These are phyloP conservation scores for Colletotrichum kahawae DNA, from an alignment of 2,329 filamentous ascomycete genomes.

Conservation along the genomic window DNA sequence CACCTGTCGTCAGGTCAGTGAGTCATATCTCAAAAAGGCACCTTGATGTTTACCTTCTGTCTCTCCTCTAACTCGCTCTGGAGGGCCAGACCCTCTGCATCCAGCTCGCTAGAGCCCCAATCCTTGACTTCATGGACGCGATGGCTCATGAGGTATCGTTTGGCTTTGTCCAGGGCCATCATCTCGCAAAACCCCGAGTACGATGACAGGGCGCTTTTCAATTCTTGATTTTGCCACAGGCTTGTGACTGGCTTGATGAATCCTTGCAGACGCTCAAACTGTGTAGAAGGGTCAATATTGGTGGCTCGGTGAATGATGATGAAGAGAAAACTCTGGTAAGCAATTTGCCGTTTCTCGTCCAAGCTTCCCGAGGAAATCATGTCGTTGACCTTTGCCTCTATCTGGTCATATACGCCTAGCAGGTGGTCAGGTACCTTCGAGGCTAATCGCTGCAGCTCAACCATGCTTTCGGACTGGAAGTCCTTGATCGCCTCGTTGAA, in stretches of 20 bases:
- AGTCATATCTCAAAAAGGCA: background rate
- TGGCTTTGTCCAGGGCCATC: constrained; percentile 80
- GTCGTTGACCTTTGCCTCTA: constrained; percentile 83
- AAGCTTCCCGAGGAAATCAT: constrained; percentile 74
- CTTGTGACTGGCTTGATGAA: constrained; percentile 85
- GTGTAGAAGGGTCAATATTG: constrained; percentile 72
- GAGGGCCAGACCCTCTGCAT: constrained; percentile 78
- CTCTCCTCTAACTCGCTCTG: constrained; percentile 81
- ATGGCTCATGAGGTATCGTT: constrained; percentile 76
- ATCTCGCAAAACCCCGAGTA: constrained; percentile 82
- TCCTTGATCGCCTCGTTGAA: constrained; percentile 92
- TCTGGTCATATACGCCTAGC: constrained; percentile 83
- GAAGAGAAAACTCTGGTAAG: constrained; percentile 89
- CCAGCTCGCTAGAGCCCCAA: constrained; percentile 80
- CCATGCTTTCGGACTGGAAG: constrained; percentile 81
- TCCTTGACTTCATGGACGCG: constrained; percentile 79
- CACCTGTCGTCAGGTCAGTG: constrained; percentile 43
- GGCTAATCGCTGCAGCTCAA: constrained; percentile 87
- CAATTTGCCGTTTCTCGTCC: constrained; percentile 84
- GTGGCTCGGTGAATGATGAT: constrained; percentile 90
- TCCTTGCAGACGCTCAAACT: constrained; percentile 72
- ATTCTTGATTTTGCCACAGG: constrained; percentile 76
- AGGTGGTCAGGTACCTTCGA: constrained; percentile 92
- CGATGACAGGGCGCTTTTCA: constrained; percentile 72
- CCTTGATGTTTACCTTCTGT: constrained; percentile 58